phyloP scores from a whole-genome alignment of 1,284 basidiomycete genomes.

The Irpex sp. region DNA sequence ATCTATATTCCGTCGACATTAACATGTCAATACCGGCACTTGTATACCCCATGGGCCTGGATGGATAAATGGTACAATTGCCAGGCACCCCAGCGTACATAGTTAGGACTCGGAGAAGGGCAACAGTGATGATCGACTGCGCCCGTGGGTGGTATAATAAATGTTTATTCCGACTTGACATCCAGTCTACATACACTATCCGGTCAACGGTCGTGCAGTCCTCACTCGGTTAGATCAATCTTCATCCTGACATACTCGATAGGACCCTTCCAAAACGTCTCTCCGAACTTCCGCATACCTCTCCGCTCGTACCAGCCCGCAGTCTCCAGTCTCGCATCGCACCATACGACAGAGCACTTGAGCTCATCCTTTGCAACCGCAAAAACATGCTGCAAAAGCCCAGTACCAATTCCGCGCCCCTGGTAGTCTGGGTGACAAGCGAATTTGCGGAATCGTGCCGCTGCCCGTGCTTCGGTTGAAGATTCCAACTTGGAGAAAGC shows the following conservation, averaged over 20 bases:
- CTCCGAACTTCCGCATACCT: conserved; percentile 43
- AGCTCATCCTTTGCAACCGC: conserved; percentile 32
- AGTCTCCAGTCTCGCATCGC: conserved; percentile 45
- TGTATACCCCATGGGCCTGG: too few species aligned
- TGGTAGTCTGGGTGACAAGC: conserved; percentile 44
- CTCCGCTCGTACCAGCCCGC: conserved; percentile 48
- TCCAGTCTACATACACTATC: too few species aligned
- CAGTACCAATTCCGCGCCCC: conserved; percentile 46
- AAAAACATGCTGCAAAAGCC: conserved; percentile 37
- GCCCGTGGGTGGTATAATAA: too few species aligned
- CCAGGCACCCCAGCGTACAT: too few species aligned
- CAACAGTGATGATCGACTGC: too few species aligned
- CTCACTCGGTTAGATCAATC: neutral
- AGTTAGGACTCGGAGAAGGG: too few species aligned
- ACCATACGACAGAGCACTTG: conserved; percentile 42
- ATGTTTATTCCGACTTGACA: too few species aligned
- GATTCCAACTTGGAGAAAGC: neutral
- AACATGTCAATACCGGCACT: too few species aligned
- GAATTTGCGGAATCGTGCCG: conserved; percentile 57
- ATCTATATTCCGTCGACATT: too few species aligned
- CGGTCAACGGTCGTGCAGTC: neutral
- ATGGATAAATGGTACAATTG: too few species aligned
- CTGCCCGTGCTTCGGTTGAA: conserved; percentile 1
- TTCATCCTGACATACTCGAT: conserved; percentile 51
- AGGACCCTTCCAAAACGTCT: conserved; percentile 44